Evolutionary conservation across 2,329 filamentous ascomycete species (phyloP).

Genomic region (Fusarium floridanum): DNA sequence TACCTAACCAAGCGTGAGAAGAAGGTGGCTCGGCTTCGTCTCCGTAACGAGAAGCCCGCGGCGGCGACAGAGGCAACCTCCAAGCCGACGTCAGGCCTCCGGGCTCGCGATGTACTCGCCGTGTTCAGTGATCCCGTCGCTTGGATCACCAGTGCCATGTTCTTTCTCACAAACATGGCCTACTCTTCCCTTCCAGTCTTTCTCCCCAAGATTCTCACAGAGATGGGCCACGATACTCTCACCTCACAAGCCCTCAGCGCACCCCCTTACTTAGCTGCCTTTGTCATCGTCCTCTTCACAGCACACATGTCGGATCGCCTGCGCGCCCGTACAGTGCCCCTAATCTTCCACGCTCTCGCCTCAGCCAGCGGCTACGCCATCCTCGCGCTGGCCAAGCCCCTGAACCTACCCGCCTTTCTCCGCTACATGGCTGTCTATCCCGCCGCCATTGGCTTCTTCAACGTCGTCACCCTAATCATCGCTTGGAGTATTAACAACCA

Average conservation of each 20-base stretch:
- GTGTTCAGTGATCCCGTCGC: constrained; percentile 52
- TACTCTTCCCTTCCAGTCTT: constrained; percentile 92
- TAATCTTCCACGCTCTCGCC: constrained; percentile 77
- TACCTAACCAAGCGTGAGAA: constrained; percentile 75
- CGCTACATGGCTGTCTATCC: constrained; percentile 85
- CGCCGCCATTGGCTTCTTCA: constrained; percentile 84
- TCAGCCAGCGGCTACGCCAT: constrained; percentile 72
- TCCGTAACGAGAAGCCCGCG: constrained; percentile 64
- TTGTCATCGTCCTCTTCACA: constrained; percentile 77
- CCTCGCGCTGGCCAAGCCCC: constrained; percentile 69
- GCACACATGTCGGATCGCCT: constrained; percentile 78
- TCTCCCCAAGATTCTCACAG: constrained; percentile 81
- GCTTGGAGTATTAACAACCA: constrained; percentile 94
- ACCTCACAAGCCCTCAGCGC: constrained; percentile 83
- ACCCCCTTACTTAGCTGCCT: constrained; percentile 84
- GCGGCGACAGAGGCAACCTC: constrained; percentile 18
- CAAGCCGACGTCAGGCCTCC: constrained; percentile 56
- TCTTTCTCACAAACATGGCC: constrained; percentile 89
- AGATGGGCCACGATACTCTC: constrained; percentile 79
- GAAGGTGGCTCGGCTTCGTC: constrained; percentile 77
- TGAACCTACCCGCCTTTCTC: constrained; percentile 59
- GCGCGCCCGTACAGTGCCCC: constrained; percentile 72
- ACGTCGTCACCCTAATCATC: constrained; percentile 84
- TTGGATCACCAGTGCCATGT: constrained; percentile 84
- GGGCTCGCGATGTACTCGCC: constrained; percentile 68